A percentile compares a stretch with the other conserved stretches of the same genome.
Conservation (phyloP, 2,329 filamentous ascomycete genomes). For the Fusarium foetens region DNA sequence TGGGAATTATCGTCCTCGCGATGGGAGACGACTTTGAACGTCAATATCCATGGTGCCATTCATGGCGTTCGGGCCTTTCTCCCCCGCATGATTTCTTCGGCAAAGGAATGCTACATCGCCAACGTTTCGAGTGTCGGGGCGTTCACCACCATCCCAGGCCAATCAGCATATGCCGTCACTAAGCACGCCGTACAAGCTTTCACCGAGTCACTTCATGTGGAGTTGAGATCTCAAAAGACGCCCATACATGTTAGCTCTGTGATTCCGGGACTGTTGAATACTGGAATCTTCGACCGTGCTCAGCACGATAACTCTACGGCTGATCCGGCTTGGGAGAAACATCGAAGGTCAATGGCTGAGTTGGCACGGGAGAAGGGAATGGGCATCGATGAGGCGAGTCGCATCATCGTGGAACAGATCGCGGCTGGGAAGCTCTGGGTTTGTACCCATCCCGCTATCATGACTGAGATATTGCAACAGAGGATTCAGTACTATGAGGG, state of each 20-base stretch:
- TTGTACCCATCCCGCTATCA: neutral
- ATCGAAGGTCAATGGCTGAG: neutral
- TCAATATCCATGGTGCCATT: neutral
- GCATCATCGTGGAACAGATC: neutral
- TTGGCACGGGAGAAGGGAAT: neutral
- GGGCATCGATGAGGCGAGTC: neutral
- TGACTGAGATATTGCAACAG: neutral
- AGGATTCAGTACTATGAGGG: neutral
- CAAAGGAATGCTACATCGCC: neutral
- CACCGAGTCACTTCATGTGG: neutral
- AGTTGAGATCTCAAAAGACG: neutral
- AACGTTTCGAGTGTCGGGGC: neutral
- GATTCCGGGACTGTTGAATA: neutral
- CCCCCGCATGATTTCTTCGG: fast-evolving
- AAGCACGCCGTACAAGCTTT: neutral
- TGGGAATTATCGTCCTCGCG: neutral
- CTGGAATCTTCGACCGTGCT: neutral
- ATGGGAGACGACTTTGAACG: neutral
- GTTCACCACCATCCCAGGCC: neutral
- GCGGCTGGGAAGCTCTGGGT: neutral
- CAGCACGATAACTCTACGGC: fast-evolving
- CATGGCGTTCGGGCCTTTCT: neutral
- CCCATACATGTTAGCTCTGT: neutral
- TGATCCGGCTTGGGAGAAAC: neutral
- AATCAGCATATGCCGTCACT: neutral